Conservation (phyloP, 2,329 filamentous ascomycete genomes). For the Fusarium incarnatum region DNA sequence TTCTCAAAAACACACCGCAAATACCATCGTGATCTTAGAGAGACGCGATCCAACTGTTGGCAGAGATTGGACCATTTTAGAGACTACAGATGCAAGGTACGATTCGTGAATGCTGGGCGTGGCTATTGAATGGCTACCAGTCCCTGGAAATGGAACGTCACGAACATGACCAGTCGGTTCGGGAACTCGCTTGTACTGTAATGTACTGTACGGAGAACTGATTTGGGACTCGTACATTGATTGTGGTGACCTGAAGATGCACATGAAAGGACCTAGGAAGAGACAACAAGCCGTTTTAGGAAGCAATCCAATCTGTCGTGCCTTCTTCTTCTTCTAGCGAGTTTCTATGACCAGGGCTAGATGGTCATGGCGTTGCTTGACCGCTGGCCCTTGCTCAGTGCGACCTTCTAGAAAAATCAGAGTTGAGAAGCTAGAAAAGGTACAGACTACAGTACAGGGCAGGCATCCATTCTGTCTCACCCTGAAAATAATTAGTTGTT, state of each 20-base stretch:
- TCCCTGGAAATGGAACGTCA: neutral
- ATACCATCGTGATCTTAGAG: neutral
- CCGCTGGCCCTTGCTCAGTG: constrained; percentile 34
- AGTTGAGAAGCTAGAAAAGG: neutral
- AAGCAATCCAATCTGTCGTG: constrained; percentile 41
- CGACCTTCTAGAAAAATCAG: constrained; percentile 35
- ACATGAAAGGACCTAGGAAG: neutral
- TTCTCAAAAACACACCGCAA: neutral
- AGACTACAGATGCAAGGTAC: neutral
- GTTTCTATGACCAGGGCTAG: constrained; percentile 44
- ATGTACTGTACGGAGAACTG: neutral
- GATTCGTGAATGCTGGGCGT: neutral
- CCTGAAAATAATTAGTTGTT: neutral
- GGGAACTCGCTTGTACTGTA: neutral
- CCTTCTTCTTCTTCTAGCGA: constrained; percentile 42
- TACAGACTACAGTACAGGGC: neutral
- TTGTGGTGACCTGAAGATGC: constrained; percentile 23
- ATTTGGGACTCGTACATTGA: constrained; percentile 4
- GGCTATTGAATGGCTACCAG: neutral
- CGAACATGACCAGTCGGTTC: neutral
- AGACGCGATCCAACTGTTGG: neutral
- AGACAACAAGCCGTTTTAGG: constrained; percentile 14
- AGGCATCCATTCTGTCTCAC: neutral
- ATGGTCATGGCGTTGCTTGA: constrained; percentile 41
- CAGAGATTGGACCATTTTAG: neutral